These are phyloP conservation scores for Hyaloscypha finlandica DNA, from an alignment of 495 filamentous ascomycete genomes.

Conservation along the genomic window DNA sequence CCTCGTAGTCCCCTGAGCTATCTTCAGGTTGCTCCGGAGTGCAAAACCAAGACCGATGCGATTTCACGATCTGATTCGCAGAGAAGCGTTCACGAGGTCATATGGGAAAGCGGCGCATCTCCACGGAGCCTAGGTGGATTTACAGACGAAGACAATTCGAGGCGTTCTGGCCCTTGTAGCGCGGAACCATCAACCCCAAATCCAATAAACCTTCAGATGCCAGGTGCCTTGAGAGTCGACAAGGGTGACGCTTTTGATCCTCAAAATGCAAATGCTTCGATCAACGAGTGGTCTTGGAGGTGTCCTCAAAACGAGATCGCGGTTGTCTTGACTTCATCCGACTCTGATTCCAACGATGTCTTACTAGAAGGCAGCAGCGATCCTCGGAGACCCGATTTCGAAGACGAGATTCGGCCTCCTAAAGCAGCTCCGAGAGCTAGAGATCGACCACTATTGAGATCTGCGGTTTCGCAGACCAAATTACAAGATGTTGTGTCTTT, in stretches of 20 bases:
- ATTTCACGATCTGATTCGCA: constrained; percentile 5
- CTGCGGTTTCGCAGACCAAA: not conserved
- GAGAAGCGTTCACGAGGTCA: constrained; percentile 25
- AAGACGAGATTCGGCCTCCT: not conserved
- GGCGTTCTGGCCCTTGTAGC: not conserved
- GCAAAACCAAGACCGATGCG: not conserved
- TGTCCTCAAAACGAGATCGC: constrained; percentile 16
- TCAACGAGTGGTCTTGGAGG: constrained; percentile 16
- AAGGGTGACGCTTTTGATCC: constrained; percentile 19
- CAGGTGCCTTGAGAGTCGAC: not conserved
- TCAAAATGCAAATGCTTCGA: constrained; percentile 13
- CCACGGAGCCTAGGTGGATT: not conserved
- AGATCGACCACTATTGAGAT: not conserved
- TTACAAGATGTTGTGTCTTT: constrained; percentile 28
- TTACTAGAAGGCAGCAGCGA: not conserved
- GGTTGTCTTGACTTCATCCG: constrained; percentile 7
- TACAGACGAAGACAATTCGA: constrained; percentile 8
- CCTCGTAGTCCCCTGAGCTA: not conserved
- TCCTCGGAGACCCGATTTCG: not conserved
- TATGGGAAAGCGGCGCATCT: constrained; percentile 18
- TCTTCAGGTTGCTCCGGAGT: constrained; percentile 6
- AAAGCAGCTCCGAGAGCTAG: not conserved
- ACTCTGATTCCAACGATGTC: constrained; percentile 3
- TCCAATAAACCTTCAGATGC: not conserved
- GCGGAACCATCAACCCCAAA: not conserved